These are phyloP conservation scores for Hypericum androsaemum DNA, from an alignment of 345 rosid genomes.

Conservation along the genomic window DNA sequence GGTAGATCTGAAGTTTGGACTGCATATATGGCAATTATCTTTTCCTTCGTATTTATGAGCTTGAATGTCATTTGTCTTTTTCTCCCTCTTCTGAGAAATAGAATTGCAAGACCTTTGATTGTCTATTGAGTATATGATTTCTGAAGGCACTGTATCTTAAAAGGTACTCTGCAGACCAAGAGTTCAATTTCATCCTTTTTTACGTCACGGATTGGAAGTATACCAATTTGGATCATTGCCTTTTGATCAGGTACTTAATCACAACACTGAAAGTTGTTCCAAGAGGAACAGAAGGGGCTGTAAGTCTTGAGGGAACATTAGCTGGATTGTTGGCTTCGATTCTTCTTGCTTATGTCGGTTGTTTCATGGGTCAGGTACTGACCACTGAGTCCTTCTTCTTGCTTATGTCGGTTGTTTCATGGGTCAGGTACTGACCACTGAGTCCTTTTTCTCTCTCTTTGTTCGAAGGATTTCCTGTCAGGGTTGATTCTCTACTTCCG, in stretches of 20 bases:
- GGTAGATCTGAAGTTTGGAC: too few relatives aligned
- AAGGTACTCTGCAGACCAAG: too few relatives aligned
- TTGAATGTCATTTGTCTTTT: too few relatives aligned
- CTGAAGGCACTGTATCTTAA: too few relatives aligned
- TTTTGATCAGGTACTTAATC: slow-evolving; percentile 58
- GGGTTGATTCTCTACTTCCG: not conserved
- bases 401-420: slow-evolving; percentile 53
- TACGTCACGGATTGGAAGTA: too few relatives aligned
- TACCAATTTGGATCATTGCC: not conserved
- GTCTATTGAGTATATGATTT: too few relatives aligned
- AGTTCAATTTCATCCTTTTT: too few relatives aligned
- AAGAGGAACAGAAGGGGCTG: slow-evolving; percentile 95
- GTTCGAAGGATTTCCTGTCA: not conserved
- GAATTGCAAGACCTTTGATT: too few relatives aligned
- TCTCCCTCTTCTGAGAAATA: too few relatives aligned
- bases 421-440: slow-evolving; percentile 49
- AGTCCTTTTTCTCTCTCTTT: not conserved
- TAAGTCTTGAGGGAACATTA: slow-evolving; percentile 86
- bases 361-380: slow-evolving; percentile 61
- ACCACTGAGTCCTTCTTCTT: slow-evolving; percentile 27
- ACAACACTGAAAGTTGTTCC: slow-evolving; percentile 84
- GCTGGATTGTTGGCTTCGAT: slow-evolving; percentile 81
- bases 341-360: slow-evolving; percentile 55
- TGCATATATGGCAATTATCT: too few relatives aligned
- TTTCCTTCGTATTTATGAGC: too few relatives aligned